phyloP scores from a whole-genome alignment of 441 rosid species.

The Pelargonium myrrhifolium region DNA sequence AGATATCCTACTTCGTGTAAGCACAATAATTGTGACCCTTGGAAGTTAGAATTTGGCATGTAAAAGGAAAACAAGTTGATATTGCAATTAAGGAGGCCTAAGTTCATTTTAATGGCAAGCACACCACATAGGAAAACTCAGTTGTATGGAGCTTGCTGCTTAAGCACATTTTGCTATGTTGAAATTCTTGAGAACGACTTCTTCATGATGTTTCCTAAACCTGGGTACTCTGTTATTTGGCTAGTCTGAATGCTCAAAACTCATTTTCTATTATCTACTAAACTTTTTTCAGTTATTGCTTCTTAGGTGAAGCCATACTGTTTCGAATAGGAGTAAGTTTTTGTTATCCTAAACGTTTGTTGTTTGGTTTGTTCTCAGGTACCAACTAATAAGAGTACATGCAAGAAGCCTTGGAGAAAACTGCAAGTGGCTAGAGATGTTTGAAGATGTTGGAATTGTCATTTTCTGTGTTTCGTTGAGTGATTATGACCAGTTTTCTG shows the following conservation, averaged over 20 bases:
- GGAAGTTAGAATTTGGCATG: too few species aligned
- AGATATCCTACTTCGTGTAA: too few species aligned
- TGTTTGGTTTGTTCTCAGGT: conserved; percentile 38
- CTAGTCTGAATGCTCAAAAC: too few species aligned
- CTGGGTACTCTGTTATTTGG: too few species aligned
- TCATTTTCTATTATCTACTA: too few species aligned
- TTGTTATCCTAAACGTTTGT: background rate
- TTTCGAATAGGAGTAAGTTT: background rate
- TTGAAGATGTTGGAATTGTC: conserved; percentile 90
- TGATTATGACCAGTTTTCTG: conserved; percentile 64
- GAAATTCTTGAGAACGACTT: too few species aligned
- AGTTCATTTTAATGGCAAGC: background rate
- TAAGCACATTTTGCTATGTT: too few species aligned
- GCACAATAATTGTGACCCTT: too few species aligned
- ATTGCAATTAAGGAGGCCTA: background rate
- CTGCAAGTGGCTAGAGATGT: conserved; percentile 97
- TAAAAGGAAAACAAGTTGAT: too few species aligned
- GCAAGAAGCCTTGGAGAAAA: conserved; percentile 84
- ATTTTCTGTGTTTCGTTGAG: conserved; percentile 73
- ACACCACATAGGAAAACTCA: background rate
- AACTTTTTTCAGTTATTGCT: too few species aligned
- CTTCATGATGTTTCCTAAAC: too few species aligned
- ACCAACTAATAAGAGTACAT: conserved; percentile 83
- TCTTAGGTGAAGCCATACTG: background rate
- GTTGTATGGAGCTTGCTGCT: too few species aligned